phyloP scores from a whole-genome alignment of 345 rosid species.

The Salix viminalis region DNA sequence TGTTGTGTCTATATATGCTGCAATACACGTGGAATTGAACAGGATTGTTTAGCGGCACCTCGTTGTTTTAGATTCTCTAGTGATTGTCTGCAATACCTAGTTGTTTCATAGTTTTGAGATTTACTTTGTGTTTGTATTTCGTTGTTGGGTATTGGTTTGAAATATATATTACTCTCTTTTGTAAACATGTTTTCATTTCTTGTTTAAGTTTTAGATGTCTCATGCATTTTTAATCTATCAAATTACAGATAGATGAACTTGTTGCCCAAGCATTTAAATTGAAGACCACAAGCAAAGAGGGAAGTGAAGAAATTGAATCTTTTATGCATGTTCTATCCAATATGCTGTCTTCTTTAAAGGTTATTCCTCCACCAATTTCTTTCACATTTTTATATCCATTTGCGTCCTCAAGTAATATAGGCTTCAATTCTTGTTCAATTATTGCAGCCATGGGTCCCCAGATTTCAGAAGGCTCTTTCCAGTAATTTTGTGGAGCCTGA shows the following conservation, averaged over 20 bases:
- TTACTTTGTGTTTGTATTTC: neutral
- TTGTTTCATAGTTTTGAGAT: neutral
- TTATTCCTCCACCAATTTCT: slow-evolving; percentile 9
- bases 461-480: slow-evolving; percentile 45
- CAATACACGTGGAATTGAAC: neutral
- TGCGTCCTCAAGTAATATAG: neutral
- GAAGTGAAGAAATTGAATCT: slow-evolving; percentile 53
- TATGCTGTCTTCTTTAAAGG: slow-evolving; percentile 69
- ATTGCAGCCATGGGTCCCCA: slow-evolving; percentile 82
- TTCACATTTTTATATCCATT: neutral
- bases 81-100: neutral
- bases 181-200: neutral
- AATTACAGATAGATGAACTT: slow-evolving; percentile 71
- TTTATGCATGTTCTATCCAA: slow-evolving; percentile 50
- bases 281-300: slow-evolving; percentile 38
- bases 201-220: neutral
- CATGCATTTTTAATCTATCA: neutral
- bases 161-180: neutral
- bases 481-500: slow-evolving; percentile 15
- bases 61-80: neutral
- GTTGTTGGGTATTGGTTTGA: neutral
- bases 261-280: slow-evolving; percentile 59
- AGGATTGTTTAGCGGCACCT: neutral
- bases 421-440: slow-evolving; percentile 4
- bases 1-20: neutral